Evolutionary conservation across 2,329 filamentous ascomycete genomes (phyloP).

Genomic region (Pyrenophora seminiperda): DNA sequence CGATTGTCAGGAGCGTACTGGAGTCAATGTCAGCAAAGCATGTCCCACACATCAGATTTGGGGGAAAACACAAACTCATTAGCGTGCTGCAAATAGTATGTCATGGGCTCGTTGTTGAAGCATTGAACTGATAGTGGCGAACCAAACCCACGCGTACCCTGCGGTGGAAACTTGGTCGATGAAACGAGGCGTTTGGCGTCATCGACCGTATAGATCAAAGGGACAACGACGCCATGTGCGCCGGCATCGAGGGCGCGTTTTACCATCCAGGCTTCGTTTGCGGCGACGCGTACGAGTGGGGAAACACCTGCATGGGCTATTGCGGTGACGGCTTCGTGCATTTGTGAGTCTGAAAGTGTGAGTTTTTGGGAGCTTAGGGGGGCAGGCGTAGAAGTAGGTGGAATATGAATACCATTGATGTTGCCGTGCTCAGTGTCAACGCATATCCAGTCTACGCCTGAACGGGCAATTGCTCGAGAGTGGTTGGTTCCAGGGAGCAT

Average conservation of each 20-base stretch:
- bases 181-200: constrained; percentile 59
- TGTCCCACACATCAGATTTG: not conserved
- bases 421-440: constrained; percentile 63
- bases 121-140: constrained; percentile 59
- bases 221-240: constrained; percentile 64
- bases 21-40: not conserved
- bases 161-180: constrained; percentile 62
- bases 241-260: constrained; percentile 66
- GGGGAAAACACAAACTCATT: constrained; percentile 41
- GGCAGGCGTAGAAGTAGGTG: no score
- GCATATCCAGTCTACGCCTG: constrained; percentile 60
- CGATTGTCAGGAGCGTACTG: constrained; percentile 56
- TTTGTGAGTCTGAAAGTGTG: constrained; percentile 49
- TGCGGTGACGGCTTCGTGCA: constrained; percentile 62
- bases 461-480: constrained; percentile 58
- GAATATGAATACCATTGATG: constrained; percentile 46
- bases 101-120: constrained; percentile 49
- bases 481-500: constrained; percentile 44
- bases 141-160: constrained; percentile 61
- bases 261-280: constrained; percentile 66
- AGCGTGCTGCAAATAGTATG: constrained; percentile 61
- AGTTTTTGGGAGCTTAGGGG: no score
- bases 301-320: constrained; percentile 52
- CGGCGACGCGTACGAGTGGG: constrained; percentile 56
- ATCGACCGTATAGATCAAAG: constrained; percentile 58